Evolutionary conservation across 2,329 filamentous ascomycete genomes (phyloP).

Genomic region (Coleophoma crateriformis): DNA sequence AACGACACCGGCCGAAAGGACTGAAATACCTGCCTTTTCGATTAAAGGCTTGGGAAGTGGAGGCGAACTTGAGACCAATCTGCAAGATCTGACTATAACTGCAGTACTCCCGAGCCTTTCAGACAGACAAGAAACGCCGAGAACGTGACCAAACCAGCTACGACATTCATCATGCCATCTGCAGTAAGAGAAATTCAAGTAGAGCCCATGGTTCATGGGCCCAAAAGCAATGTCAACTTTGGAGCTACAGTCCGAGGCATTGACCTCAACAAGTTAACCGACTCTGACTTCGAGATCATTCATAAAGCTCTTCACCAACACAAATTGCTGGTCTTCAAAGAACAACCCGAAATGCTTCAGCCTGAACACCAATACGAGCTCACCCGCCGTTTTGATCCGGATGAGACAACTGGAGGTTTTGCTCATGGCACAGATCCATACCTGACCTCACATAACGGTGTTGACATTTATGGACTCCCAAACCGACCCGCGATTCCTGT

Average conservation of each 20-base stretch:
- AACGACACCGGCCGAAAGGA: too few species aligned
- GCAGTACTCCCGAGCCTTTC: too few species aligned
- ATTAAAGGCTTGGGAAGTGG: too few species aligned
- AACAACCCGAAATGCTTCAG: constrained; percentile 28
- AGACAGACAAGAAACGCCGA: too few species aligned
- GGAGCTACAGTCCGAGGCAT: constrained; percentile 30
- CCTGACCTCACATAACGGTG: constrained; percentile 25
- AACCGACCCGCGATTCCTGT: constrained; percentile 25
- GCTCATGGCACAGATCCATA: constrained; percentile 31
- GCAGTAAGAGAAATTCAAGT: constrained; percentile 21
- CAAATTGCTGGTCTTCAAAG: constrained; percentile 32
- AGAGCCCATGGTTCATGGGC: constrained; percentile 19
- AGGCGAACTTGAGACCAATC: too few species aligned
- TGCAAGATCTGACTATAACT: too few species aligned
- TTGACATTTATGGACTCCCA: constrained; percentile 30
- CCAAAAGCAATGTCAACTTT: constrained; percentile 28
- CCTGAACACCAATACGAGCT: constrained; percentile 30
- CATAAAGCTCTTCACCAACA: constrained; percentile 27
- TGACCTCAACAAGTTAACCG: constrained; percentile 29
- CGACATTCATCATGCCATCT: constrained; percentile 17
- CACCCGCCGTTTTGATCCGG: constrained; percentile 27
- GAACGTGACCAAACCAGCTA: too few species aligned
- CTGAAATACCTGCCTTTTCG: too few species aligned
- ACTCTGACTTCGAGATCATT: constrained; percentile 27
- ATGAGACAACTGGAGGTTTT: constrained; percentile 29